Conservation (phyloP, 192 early-diverging fungal genomes). For the Spizellomyces punctatus region DNA sequence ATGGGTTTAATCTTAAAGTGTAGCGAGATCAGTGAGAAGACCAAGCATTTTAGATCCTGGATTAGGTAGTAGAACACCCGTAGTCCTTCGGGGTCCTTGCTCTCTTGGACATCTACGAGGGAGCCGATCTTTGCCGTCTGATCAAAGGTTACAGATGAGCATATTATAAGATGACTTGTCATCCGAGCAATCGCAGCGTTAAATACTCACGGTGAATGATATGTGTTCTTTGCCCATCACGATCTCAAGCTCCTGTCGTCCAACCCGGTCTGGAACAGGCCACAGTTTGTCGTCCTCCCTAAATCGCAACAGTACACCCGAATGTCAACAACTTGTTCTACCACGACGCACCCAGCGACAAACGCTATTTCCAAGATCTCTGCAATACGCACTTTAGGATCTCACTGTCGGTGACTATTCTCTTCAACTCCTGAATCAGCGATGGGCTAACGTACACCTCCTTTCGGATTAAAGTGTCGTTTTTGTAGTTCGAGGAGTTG, state of each 20-base stretch:
- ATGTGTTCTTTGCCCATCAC: slow-evolving; percentile 87
- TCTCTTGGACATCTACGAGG: slow-evolving; percentile 84
- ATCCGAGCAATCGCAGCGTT: no score
- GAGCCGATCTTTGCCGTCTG: slow-evolving; percentile 92
- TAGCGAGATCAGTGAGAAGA: slow-evolving; percentile 91
- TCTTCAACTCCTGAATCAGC: slow-evolving; percentile 84
- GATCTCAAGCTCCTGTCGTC: slow-evolving; percentile 94
- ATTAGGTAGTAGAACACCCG: slow-evolving; percentile 94
- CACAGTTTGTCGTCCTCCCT: slow-evolving; percentile 91
- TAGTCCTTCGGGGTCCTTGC: slow-evolving; percentile 92
- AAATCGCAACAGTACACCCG: background rate
- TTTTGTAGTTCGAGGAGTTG: slow-evolving; percentile 98
- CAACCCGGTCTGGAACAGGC: slow-evolving; percentile 88
- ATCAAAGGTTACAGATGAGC: slow-evolving; percentile 1
- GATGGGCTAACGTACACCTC: slow-evolving; percentile 78
- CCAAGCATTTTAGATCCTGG: slow-evolving; percentile 96
- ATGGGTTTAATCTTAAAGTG: slow-evolving; percentile 80
- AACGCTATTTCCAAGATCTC: background rate
- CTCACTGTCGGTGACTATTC: slow-evolving; percentile 87
- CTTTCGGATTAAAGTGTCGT: slow-evolving; percentile 95
- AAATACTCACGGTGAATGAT: slow-evolving; percentile 75
- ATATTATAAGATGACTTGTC: no score
- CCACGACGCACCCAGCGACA: background rate
- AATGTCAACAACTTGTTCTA: background rate
- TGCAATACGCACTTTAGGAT: slow-evolving; percentile 70